A percentile compares a stretch with the other conserved stretches of the same genome.
phyloP scores from a whole-genome alignment of 768 basidiomycete species.

The Rhizopogon vulgaris region DNA sequence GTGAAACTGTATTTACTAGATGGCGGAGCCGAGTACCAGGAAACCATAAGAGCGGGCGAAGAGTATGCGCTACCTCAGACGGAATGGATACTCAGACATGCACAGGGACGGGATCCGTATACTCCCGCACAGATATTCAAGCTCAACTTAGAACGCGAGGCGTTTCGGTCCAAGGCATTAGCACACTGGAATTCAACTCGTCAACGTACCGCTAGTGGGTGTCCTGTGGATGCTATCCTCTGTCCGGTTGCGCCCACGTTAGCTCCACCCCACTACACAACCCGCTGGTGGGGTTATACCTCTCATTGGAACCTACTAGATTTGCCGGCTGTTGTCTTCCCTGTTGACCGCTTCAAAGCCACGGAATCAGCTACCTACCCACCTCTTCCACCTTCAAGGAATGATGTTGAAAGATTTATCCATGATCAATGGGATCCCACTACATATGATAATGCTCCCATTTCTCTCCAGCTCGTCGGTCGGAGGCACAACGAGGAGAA shows the following conservation, averaged over 20 bases:
- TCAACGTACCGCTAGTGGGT: conserved; percentile 32
- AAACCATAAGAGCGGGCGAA: conserved; percentile 26
- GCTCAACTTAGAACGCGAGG: conserved; percentile 38
- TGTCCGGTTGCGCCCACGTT: conserved; percentile 41
- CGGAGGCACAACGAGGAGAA: conserved; percentile 45
- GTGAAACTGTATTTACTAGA: conserved; percentile 43
- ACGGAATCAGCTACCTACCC: conserved; percentile 10
- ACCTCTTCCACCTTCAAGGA: conserved; percentile 23
- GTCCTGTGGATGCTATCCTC: conserved; percentile 42
- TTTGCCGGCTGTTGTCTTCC: conserved; percentile 42
- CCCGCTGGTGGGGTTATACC: conserved; percentile 45
- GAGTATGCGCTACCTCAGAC: conserved; percentile 38
- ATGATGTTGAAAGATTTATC: conserved; percentile 30
- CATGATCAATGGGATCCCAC: conserved; percentile 35
- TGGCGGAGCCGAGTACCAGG: conserved; percentile 39
- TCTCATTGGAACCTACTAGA: conserved; percentile 51
- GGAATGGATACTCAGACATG: conserved; percentile 37
- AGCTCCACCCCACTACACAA: conserved; percentile 42
- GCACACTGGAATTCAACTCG: conserved; percentile 40
- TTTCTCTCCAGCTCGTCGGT: conserved; percentile 45
- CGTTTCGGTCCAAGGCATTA: conserved; percentile 33
- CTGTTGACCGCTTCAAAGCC: conserved; percentile 32
- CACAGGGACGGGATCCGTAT: conserved; percentile 30
- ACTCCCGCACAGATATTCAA: conserved; percentile 38
- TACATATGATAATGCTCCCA: conserved; percentile 37